Evolutionary conservation across 148 eudicot species (phyloP).

Genomic region (Rhododendron henanense): DNA sequence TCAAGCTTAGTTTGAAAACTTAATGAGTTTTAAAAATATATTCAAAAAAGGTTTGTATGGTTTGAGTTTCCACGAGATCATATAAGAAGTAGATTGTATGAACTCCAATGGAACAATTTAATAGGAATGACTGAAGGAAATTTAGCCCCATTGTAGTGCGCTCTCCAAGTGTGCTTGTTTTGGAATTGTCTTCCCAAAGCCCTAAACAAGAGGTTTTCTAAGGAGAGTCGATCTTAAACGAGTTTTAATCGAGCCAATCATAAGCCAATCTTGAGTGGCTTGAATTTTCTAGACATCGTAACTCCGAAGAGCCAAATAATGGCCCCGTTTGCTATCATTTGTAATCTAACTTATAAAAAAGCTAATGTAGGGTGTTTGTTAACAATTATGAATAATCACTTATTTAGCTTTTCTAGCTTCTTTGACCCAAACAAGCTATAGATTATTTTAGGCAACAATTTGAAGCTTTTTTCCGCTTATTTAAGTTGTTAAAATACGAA

Average conservation of each 20-base stretch:
- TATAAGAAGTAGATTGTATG: neutral
- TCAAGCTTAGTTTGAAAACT: neutral
- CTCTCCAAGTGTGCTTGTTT: neutral
- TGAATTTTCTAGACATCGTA: neutral
- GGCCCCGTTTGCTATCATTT: neutral
- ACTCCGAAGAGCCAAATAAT: neutral
- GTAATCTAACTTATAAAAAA: no score
- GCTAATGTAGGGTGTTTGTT: no score
- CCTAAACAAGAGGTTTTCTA: neutral
- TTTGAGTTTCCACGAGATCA: neutral
- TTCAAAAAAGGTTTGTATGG: neutral
- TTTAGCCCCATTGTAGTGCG: neutral
- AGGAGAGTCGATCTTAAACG: no score
- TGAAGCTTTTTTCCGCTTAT: neutral
- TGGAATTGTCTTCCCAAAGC: neutral
- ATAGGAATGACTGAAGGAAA: neutral
- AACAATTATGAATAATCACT: no score
- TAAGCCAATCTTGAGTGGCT: neutral
- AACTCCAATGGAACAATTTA: neutral
- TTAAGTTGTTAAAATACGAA: no score
- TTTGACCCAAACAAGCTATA: no score
- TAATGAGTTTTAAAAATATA: no score
- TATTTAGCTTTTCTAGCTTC: no score
- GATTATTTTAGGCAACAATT: no score
- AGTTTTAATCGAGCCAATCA: neutral